These are phyloP conservation scores for Cicer chorassanicum DNA, from an alignment of 306 rosid species.

Conservation along the genomic window DNA sequence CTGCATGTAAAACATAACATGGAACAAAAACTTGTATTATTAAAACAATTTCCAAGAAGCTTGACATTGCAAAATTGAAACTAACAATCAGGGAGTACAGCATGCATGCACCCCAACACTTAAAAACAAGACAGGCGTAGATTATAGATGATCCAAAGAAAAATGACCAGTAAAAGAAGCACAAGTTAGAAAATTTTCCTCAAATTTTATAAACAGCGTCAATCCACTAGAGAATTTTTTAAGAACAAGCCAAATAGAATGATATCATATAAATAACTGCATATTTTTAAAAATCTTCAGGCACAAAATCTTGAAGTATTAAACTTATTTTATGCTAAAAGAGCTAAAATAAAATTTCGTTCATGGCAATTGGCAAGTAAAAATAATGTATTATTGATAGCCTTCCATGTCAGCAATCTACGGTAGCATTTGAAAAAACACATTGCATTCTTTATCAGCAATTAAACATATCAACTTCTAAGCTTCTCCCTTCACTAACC, in stretches of 20 bases:
- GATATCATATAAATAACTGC: neutral
- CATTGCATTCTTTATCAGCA: neutral
- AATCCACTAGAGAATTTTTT: neutral
- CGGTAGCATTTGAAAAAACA: neutral
- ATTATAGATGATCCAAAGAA: neutral
- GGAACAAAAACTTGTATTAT: neutral
- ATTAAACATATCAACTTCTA: neutral
- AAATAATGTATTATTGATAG: neutral
- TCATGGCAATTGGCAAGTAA: neutral
- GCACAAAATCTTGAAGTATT: neutral
- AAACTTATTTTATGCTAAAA: neutral
- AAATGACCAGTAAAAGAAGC: slow-evolving; percentile 10
- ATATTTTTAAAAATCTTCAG: neutral
- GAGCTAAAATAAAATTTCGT: neutral
- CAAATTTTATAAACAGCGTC: neutral
- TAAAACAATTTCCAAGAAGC: slow-evolving; percentile 22
- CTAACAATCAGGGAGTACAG: slow-evolving; percentile 4
- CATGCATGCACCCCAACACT: neutral
- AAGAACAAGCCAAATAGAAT: neutral
- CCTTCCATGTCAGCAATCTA: neutral
- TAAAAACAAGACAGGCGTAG: neutral
- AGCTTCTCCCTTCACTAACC: neutral
- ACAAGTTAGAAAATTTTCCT: slow-evolving; percentile 1
- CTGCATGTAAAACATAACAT: slow-evolving; percentile 51
- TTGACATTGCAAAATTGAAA: slow-evolving; percentile 28